A percentile compares a stretch with the other conserved stretches of the same genome.
These are phyloP conservation scores for Pyrus hybrid DNA, from an alignment of 331 rosid genomes.

Conservation along the genomic window DNA sequence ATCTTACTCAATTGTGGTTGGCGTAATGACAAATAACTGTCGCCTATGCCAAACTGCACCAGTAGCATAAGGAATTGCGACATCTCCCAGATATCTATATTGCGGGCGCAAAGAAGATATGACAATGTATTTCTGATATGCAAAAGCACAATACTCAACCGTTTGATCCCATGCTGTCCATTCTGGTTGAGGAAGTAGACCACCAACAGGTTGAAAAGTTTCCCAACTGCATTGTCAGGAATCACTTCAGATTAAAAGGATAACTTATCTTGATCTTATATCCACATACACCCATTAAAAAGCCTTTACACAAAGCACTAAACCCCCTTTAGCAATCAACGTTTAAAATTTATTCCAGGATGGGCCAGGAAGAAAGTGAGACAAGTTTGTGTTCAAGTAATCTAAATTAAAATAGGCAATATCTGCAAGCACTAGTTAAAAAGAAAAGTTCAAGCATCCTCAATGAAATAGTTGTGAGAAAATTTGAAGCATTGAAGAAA, in stretches of 20 bases:
- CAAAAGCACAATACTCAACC: conserved; percentile 96
- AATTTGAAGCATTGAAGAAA: background rate
- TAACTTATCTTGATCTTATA: background rate
- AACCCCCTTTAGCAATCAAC: background rate
- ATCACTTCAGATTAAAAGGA: background rate
- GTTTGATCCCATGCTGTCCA: conserved; percentile 99
- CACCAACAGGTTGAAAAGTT: conserved; percentile 97
- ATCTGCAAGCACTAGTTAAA: background rate
- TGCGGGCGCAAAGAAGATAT: conserved; percentile 97
- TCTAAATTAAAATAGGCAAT: background rate
- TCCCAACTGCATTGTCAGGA: conserved; percentile 66
- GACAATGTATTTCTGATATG: conserved; percentile 81
- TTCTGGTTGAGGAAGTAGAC: conserved; percentile 97
- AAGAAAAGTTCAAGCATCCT: background rate
- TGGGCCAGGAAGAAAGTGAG: background rate
- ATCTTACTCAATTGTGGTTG: conserved; percentile 94
- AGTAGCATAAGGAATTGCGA: conserved; percentile 88
- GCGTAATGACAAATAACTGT: conserved; percentile 90
- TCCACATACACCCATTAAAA: background rate
- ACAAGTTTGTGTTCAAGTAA: background rate
- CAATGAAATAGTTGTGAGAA: background rate
- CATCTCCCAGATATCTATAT: conserved; percentile 93
- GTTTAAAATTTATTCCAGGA: background rate
- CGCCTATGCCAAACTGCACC: conserved; percentile 97
- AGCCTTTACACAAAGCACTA: background rate